Conservation (phyloP, 2,329 filamentous ascomycete species). For the Plectosphaerella cucumerina region DNA sequence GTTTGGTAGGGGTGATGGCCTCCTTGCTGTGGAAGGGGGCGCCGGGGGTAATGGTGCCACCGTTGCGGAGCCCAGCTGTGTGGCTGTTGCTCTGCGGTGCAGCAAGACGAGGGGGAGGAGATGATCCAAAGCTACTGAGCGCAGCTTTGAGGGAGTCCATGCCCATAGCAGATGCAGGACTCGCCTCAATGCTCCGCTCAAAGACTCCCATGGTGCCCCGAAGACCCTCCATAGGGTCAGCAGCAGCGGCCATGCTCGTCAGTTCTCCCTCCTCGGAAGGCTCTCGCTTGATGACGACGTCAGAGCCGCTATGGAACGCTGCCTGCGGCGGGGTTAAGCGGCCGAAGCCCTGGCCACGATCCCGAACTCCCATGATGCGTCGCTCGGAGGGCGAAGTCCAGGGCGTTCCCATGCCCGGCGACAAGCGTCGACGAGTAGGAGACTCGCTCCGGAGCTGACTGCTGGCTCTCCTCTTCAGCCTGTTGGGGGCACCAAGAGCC, state of each 20-base stretch:
- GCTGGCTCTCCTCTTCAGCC: neutral
- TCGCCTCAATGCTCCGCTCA: too few species aligned
- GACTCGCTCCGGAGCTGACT: neutral
- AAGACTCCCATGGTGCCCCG: too few species aligned
- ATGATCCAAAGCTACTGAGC: too few species aligned
- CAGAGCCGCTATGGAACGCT: too few species aligned
- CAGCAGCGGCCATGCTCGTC: neutral
- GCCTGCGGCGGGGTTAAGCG: too few species aligned
- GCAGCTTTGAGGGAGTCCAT: too few species aligned
- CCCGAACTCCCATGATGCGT: neutral
- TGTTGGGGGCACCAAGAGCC: neutral
- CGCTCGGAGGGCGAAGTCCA: neutral
- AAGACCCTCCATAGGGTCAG: too few species aligned
- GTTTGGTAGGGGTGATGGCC: neutral
- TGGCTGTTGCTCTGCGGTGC: neutral
- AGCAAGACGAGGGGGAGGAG: neutral
- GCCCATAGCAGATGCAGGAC: too few species aligned
- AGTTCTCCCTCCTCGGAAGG: neutral
- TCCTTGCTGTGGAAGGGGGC: too few species aligned
- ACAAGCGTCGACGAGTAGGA: neutral
- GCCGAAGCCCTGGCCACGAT: too few species aligned
- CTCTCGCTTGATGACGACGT: neutral
- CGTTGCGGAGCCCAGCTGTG: too few species aligned
- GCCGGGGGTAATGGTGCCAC: too few species aligned
- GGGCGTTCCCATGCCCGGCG: neutral